Percentiles rank a stretch among this genome's conserved stretches.
phyloP scores from a whole-genome alignment of 345 rosid species.

The Toxicodendron radicans region DNA sequence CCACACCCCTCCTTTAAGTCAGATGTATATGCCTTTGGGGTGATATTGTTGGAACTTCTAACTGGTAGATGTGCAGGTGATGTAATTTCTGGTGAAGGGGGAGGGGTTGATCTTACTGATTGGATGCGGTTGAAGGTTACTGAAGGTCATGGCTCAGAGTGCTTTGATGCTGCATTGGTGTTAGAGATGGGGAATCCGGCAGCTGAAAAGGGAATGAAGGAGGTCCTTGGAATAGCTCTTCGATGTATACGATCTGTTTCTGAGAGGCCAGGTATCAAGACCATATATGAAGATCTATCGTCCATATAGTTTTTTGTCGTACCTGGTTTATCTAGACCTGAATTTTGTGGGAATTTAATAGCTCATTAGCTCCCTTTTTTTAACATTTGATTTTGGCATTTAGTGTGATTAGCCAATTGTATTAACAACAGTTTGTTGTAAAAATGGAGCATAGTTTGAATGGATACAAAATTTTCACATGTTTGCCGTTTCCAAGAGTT shows the following conservation, averaged over 20 bases:
- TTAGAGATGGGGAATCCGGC: constrained; percentile 54
- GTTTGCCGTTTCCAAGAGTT: background rate
- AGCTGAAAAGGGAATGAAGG: constrained; percentile 85
- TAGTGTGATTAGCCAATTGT: constrained; percentile 15
- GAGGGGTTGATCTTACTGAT: constrained; percentile 77
- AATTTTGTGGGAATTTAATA: constrained; percentile 33
- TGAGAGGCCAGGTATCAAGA: constrained; percentile 95
- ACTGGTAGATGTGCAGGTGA: constrained; percentile 95
- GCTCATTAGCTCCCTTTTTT: constrained; percentile 35
- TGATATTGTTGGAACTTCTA: constrained; percentile 72
- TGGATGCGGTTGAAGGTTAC: constrained; percentile 72
- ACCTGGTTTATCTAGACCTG: constrained; percentile 15
- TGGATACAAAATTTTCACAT: constrained; percentile 17
- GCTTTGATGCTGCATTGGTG: constrained; percentile 64
- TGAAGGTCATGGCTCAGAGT: constrained; percentile 68
- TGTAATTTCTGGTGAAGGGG: constrained; percentile 76
- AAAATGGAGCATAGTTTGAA: constrained; percentile 24
- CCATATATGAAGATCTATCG: constrained; percentile 95
- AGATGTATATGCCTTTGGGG: constrained; percentile 94
- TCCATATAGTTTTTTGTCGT: constrained; percentile 50
- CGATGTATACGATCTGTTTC: constrained; percentile 77
- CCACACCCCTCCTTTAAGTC: constrained; percentile 93
- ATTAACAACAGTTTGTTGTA: constrained; percentile 23
- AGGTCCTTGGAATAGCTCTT: constrained; percentile 84
- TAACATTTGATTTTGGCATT: constrained; percentile 12